Evolutionary conservation across 371 early-diverging fungal genomes (phyloP), one percentile per base, ranked within the genome.

Genomic region (Syncephalastrum contaminatum): DNA sequence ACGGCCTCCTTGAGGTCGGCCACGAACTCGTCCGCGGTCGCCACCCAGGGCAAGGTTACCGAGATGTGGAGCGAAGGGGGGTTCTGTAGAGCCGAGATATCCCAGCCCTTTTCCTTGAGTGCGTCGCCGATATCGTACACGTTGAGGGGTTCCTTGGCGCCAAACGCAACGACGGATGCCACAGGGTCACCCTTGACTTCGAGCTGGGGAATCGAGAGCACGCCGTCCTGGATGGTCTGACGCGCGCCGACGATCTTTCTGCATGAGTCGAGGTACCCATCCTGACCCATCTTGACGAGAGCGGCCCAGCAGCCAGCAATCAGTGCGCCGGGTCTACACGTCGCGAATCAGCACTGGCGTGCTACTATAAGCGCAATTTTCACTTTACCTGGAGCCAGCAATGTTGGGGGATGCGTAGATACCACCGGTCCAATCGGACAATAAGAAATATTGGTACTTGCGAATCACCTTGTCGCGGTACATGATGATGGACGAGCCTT

Each of bases 221-320:
- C 72, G 20, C 88, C 88, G 13, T 62, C 66, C 52, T 86, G 83
- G 62, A 97, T 90, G 58, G 66, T 80, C 48, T 84, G 74, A 22
- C 91, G 82, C 19, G 93, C 84, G 3, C 80, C 80, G 21, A 97
- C 85, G 58, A 98, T 95, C 27, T 90, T 68, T 48, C 79, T 83
- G 59, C 94, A 88, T 16, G 90, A 71, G 46, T 90, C 78, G 24
- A 95, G 78, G 68, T 98, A 98, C 0, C 96, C 97, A 30, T 77
- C 72, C 54, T 87, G 78, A 16, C 98, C 98, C 72, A 94, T 85
- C 47, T 85, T 81, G 75, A 94, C 81, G 77, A 98, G 64, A 3
- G 97, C 90, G 2, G 97, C 84, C 97, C 97, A 98, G 75, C 96
- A 96, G 14, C 92, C 95, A 15, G 98, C 98, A 75, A 96, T 89